Conservation (phyloP, 208 protist genomes). For the Crithidia sp. region DNA sequence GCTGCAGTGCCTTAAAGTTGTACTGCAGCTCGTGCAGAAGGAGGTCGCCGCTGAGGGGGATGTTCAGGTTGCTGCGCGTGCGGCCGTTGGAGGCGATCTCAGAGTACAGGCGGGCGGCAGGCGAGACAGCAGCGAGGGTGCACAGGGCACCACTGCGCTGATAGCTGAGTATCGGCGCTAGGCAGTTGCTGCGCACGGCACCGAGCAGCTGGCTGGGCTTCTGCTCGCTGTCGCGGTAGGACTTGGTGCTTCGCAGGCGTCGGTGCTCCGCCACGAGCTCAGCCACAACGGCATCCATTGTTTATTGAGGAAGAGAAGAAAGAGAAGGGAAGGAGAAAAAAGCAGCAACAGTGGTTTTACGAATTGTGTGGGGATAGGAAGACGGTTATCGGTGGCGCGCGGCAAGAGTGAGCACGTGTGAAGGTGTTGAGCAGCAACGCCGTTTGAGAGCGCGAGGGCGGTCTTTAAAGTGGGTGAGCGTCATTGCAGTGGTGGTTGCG, state of each 20-base stretch:
- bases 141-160: not conserved
- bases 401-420: too few species aligned
- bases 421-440: too few species aligned
- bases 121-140: not conserved
- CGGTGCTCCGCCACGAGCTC: not conserved
- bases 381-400: too few species aligned
- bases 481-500: too few species aligned
- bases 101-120: not conserved
- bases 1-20: conserved; percentile 8
- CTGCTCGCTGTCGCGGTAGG: conserved; percentile 1
- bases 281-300: conserved; percentile 11
- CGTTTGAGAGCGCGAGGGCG: too few species aligned
- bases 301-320: not conserved
- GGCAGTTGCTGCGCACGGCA: not conserved
- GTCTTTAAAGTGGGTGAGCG: too few species aligned
- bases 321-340: too few species aligned
- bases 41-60: not conserved
- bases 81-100: conserved; percentile 8
- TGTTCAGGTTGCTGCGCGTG: conserved; percentile 2
- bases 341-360: too few species aligned
- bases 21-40: conserved; percentile 10
- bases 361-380: too few species aligned
- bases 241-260: not conserved
- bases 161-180: conserved; percentile 14
- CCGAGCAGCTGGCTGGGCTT: conserved; percentile 1